phyloP scores from a whole-genome alignment of 106 monocot species.

The Amphibolis antarctica region DNA sequence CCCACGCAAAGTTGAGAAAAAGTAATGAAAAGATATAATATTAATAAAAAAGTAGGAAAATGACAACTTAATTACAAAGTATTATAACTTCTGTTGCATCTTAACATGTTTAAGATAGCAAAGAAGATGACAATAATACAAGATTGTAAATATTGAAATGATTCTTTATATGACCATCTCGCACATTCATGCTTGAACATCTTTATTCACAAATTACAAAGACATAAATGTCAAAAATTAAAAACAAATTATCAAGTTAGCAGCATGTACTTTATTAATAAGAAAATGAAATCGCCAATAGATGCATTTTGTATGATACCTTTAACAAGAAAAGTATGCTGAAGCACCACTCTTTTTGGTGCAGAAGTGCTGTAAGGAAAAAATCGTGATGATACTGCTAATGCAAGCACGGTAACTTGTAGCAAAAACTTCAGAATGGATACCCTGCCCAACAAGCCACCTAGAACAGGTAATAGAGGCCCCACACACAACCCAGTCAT shows the following conservation, averaged over 20 bases:
- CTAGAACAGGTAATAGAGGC: conserved; percentile 59
- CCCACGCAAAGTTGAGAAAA: too few species aligned
- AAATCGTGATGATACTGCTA: conserved; percentile 76
- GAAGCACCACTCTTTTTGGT: conserved; percentile 90
- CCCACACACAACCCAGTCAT: conserved; percentile 81
- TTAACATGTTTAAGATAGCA: too few species aligned
- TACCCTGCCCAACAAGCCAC: conserved; percentile 59
- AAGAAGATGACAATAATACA: too few species aligned
- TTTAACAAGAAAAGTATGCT: conserved; percentile 54
- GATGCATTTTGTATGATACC: conserved; percentile 20
- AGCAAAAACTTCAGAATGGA: conserved; percentile 58
- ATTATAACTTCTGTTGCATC: too few species aligned
- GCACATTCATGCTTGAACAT: too few species aligned
- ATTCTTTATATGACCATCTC: too few species aligned
- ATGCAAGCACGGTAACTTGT: conserved; percentile 49
- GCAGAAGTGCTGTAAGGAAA: conserved; percentile 78
- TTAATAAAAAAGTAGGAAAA: too few species aligned
- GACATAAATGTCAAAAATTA: too few species aligned
- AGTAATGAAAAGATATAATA: too few species aligned
- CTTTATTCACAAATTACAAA: too few species aligned
- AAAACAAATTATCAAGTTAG: not conserved
- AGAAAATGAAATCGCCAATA: not conserved
- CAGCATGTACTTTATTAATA: not conserved
- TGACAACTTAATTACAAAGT: too few species aligned
- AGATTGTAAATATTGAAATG: too few species aligned